Base-by-base conservation (phyloP, 2,329 filamentous ascomycete genomes). In the Aspergillus tanneri region DNA sequence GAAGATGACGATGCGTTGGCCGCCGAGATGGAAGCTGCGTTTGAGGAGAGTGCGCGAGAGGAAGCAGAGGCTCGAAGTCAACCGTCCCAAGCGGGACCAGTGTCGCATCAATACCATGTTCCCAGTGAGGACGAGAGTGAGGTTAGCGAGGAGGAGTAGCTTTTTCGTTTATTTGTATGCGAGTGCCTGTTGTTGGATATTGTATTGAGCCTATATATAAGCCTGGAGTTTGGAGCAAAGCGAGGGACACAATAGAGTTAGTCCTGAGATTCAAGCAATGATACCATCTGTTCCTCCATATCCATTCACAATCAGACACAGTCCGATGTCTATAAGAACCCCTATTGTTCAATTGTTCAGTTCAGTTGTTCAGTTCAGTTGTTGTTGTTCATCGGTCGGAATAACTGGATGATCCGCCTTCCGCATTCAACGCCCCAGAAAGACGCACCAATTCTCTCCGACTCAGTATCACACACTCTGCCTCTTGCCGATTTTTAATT, bases 101-200 rank as follows among this genome's bases (percentile, higher is more conserved):
- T 63, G 12, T 60, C 62, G 18, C 61, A 64, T 28, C 63, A 62
- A 23, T 69, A 69, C 21, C 54, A 57, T 45, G 55, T 64, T 36
- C 56, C 60, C 19, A 78, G 73, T 27, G 80, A 82, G 14, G 69
- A 75, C 43, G 82, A 85, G 64, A 85, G 82, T 55, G 81, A 84
- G 57, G 82, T 85, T 45, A 85, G 83, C 55, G 83, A 85, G 62
- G 83, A 85, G 63, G 83, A 85, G 62, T 85, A 66, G 46, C 11
- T 38, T n/a, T 46, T 22, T 35, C 25, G 14, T 12, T 54, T 36
- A n/a, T 35, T 42, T 25, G 35, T 42, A 14, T 19, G 16, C 8
- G 11, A 12, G 14, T 14, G 19, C 40, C 21, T 35, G 34, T 21
- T 46, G 11, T 22, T 47, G 36, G 40, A 46, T 46, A 30, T 39